A percentile compares a stretch with the other conserved stretches of the same genome.
These are phyloP conservation scores for Ophiostoma sp. DNA, from an alignment of 2,329 filamentous ascomycete species.

Conservation along the genomic window DNA sequence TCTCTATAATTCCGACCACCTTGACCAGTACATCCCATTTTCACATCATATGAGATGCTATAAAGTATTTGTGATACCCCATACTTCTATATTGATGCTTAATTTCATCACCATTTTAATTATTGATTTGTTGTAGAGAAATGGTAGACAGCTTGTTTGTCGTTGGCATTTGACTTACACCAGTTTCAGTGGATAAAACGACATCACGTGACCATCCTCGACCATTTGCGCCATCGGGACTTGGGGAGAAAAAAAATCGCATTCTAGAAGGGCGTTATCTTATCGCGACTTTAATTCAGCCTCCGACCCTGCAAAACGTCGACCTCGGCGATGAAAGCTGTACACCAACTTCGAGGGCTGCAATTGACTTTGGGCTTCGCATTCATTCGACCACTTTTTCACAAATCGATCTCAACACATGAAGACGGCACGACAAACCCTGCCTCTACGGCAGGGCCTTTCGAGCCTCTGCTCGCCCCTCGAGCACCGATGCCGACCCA, in stretches of 20 bases:
- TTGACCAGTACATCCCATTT: too few relatives aligned
- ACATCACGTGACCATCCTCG: not conserved
- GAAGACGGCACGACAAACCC: slow-evolving; percentile 2
- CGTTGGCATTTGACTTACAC: not conserved
- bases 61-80: too few relatives aligned
- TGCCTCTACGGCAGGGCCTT: slow-evolving; percentile 18
- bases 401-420: not conserved
- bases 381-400: not conserved
- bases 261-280: not conserved
- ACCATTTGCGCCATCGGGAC: not conserved
- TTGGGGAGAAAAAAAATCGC: not conserved
- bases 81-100: too few relatives aligned
- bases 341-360: not conserved
- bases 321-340: not conserved
- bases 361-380: not conserved
- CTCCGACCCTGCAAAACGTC: not conserved
- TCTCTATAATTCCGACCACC: too few relatives aligned
- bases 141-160: not conserved
- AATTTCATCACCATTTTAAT: too few relatives aligned
- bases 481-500: not conserved
- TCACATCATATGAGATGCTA: too few relatives aligned
- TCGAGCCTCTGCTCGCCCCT: not conserved
- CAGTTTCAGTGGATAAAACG: not conserved
- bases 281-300: not conserved
- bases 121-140: not conserved